phyloP scores from a whole-genome alignment of 345 rosid species.

The Boechera divaricarpa region DNA sequence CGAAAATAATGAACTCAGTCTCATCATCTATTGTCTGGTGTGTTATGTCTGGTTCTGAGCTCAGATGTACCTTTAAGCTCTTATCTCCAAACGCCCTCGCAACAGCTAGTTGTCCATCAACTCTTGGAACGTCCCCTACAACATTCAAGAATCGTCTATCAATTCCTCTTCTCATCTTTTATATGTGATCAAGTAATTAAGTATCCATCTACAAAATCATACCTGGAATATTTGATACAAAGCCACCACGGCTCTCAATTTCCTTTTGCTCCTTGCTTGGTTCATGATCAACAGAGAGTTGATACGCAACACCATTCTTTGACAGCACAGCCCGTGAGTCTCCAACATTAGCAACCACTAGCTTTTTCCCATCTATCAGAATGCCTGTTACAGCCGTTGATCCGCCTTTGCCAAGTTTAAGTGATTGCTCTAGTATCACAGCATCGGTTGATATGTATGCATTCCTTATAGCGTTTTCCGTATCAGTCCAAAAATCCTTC shows the following conservation, averaged over 20 bases:
- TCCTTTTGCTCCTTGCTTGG: constrained; percentile 69
- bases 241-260: constrained; percentile 87
- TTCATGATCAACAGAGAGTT: constrained; percentile 85
- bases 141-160: constrained; percentile 6
- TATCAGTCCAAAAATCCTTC: constrained; percentile 79
- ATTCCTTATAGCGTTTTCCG: constrained; percentile 64
- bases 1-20: constrained; percentile 66
- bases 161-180: neutral
- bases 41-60: constrained; percentile 76
- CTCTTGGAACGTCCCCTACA: constrained; percentile 90
- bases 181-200: neutral
- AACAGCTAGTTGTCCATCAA: constrained; percentile 91
- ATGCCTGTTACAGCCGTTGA: constrained; percentile 97
- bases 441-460: constrained; percentile 74
- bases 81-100: constrained; percentile 93
- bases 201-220: neutral
- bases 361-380: constrained; percentile 72
- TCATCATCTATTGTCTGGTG: constrained; percentile 50
- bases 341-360: constrained; percentile 85
- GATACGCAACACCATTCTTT: constrained; percentile 70
- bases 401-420: constrained; percentile 82
- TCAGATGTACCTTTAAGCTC: constrained; percentile 83
- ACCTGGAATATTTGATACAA: constrained; percentile 90
- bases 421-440: constrained; percentile 61
- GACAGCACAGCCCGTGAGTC: constrained; percentile 88